These are phyloP conservation scores for Scytalidium lignicola DNA, from an alignment of 2,329 filamentous ascomycete species.

Conservation along the genomic window DNA sequence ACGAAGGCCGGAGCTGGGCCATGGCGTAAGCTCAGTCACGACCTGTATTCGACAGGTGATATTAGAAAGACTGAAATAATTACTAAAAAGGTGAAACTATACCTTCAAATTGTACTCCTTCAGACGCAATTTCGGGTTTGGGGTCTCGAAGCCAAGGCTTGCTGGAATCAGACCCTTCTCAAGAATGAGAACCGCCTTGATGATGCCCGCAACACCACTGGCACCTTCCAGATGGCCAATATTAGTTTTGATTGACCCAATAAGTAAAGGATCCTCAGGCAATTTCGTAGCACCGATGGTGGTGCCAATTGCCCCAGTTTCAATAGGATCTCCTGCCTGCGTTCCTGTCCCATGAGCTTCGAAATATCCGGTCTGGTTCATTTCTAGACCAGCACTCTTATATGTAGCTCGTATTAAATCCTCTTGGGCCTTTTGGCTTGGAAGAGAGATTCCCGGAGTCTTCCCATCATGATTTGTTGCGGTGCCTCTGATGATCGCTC, in stretches of 20 bases:
- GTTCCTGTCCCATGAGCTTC: slow-evolving; percentile 26
- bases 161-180: slow-evolving; percentile 30
- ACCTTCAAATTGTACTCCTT: slow-evolving; percentile 29
- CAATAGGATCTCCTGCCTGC: slow-evolving; percentile 22
- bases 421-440: slow-evolving; percentile 39
- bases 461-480: slow-evolving; percentile 53
- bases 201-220: slow-evolving; percentile 17
- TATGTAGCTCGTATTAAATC: slow-evolving; percentile 9
- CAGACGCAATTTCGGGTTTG: slow-evolving; percentile 20
- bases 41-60: not conserved
- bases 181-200: slow-evolving; percentile 14
- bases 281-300: not conserved
- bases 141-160: slow-evolving; percentile 9
- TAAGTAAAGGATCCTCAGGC: slow-evolving; percentile 13
- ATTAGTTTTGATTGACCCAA: slow-evolving; percentile 27
- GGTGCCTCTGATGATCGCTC: slow-evolving; percentile 47
- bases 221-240: slow-evolving; percentile 23
- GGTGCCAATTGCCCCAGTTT: slow-evolving; percentile 17
- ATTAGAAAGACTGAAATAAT: not conserved
- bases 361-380: slow-evolving; percentile 14
- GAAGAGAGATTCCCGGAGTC: slow-evolving; percentile 51
- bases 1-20: slow-evolving; percentile 7
- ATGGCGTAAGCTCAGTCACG: not conserved
- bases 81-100: not conserved
- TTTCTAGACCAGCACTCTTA: slow-evolving; percentile 2